Conservation (phyloP, 768 basidiomycete species). For the Lentinula sp. region DNA sequence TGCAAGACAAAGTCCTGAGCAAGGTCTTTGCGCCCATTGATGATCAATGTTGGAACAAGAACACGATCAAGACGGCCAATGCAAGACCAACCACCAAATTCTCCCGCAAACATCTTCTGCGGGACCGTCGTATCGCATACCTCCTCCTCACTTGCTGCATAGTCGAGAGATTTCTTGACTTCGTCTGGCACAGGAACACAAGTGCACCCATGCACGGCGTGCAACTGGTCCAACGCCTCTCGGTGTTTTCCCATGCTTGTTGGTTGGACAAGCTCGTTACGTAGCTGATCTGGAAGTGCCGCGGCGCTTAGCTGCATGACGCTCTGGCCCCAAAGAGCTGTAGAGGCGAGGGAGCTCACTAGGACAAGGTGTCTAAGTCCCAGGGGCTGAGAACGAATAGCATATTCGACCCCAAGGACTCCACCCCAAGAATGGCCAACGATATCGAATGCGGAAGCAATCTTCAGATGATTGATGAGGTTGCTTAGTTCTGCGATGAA, state of each 20-base stretch:
- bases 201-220: slow-evolving; percentile 26
- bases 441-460: slow-evolving; percentile 34
- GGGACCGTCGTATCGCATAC: slow-evolving; percentile 8
- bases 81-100: slow-evolving; percentile 41
- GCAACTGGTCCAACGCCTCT: slow-evolving; percentile 20
- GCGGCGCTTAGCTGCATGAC: slow-evolving; percentile 12
- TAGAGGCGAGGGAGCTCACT: slow-evolving; percentile 22
- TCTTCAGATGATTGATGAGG: slow-evolving; percentile 33
- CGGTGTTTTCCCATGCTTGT: slow-evolving; percentile 27
- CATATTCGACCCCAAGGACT: slow-evolving; percentile 40
- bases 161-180: slow-evolving; percentile 17
- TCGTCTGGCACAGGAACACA: slow-evolving; percentile 27
- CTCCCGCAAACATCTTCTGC: slow-evolving; percentile 32
- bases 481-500: slow-evolving; percentile 52
- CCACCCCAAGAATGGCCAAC: slow-evolving; percentile 58
- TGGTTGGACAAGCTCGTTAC: slow-evolving; percentile 19
- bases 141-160: neutral
- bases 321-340: slow-evolving; percentile 18
- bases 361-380: slow-evolving; percentile 31
- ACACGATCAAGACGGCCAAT: slow-evolving; percentile 36
- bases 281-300: slow-evolving; percentile 14
- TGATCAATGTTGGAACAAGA: slow-evolving; percentile 28
- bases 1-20: slow-evolving; percentile 29
- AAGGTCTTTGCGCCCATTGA: slow-evolving; percentile 36
- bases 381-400: slow-evolving; percentile 26